These are phyloP conservation scores for Parietichytrium sp. DNA, from an alignment of 108 stramenopile species.

Conservation along the genomic window DNA sequence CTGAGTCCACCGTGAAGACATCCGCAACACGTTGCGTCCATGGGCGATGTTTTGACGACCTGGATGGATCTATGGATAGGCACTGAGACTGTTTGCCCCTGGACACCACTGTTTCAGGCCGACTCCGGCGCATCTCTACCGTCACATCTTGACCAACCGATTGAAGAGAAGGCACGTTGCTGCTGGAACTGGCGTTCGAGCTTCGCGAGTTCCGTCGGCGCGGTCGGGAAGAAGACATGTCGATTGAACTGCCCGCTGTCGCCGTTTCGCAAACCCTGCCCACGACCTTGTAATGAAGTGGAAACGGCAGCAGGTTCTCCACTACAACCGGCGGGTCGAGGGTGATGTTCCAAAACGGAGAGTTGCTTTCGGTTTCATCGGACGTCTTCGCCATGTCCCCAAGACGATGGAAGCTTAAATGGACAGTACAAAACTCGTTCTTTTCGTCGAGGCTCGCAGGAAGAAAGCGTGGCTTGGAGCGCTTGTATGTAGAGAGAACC, in stretches of 20 bases:
- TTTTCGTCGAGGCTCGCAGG: not conserved
- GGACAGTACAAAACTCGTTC: not conserved
- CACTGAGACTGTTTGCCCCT: constrained; percentile 5
- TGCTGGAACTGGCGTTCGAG: no score
- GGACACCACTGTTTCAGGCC: no score
- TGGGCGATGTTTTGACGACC: not conserved
- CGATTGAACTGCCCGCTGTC: no score
- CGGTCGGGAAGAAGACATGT: no score
- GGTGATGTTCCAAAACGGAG: not conserved
- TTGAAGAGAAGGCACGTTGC: no score
- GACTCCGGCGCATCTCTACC: no score
- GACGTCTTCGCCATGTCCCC: constrained; percentile 2
- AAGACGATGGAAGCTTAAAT: not conserved
- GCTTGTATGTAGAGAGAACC: not conserved
- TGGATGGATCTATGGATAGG: not conserved
- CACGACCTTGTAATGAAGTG: not conserved
- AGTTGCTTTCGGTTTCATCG: not conserved
- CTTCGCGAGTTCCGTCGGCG: no score
- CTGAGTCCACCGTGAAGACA: not conserved
- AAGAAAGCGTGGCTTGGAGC: not conserved
- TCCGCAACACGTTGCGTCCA: not conserved
- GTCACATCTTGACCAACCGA: no score
- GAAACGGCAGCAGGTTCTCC: not conserved
- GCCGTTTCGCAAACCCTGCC: no score
- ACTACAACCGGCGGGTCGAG: constrained; percentile 22